Conservation (phyloP, 768 basidiomycete genomes). For the Tremella mesenterica region DNA sequence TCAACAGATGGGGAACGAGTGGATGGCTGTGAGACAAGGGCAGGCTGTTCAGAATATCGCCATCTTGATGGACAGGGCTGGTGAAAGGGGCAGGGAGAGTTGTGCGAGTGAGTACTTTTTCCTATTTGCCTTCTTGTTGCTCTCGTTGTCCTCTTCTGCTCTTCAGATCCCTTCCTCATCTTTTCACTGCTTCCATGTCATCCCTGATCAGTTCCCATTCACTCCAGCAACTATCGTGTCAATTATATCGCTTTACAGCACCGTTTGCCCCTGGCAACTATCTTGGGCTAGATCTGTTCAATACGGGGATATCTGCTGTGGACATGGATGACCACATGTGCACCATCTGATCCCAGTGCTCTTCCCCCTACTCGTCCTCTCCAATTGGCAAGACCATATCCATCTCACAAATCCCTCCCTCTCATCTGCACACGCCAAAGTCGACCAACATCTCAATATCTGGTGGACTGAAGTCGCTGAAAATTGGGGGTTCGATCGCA, state of each 20-base stretch:
- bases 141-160: neutral
- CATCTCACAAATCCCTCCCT: slow-evolving; percentile 7
- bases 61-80: slow-evolving; percentile 35
- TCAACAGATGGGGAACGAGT: slow-evolving; percentile 11
- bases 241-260: neutral
- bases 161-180: neutral
- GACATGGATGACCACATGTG: neutral
- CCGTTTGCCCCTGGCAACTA: neutral
- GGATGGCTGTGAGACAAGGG: slow-evolving; percentile 33
- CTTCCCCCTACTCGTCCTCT: slow-evolving; percentile 36
- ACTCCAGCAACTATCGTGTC: neutral
- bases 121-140: neutral
- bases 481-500: slow-evolving; percentile 31
- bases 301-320: neutral
- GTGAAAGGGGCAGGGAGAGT: slow-evolving; percentile 32
- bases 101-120: slow-evolving; percentile 28
- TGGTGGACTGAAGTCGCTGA: slow-evolving; percentile 33
- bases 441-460: slow-evolving; percentile 19
- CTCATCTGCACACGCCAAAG: slow-evolving; percentile 12
- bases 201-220: neutral
- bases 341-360: too few relatives aligned
- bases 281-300: neutral
- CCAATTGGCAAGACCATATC: slow-evolving; percentile 39
- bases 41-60: slow-evolving; percentile 42
- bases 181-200: neutral